Evolutionary conservation across 257 asterid genomes (phyloP), one percentile per base, ranked within the genome.

Genomic region (Cordia subcordata): DNA sequence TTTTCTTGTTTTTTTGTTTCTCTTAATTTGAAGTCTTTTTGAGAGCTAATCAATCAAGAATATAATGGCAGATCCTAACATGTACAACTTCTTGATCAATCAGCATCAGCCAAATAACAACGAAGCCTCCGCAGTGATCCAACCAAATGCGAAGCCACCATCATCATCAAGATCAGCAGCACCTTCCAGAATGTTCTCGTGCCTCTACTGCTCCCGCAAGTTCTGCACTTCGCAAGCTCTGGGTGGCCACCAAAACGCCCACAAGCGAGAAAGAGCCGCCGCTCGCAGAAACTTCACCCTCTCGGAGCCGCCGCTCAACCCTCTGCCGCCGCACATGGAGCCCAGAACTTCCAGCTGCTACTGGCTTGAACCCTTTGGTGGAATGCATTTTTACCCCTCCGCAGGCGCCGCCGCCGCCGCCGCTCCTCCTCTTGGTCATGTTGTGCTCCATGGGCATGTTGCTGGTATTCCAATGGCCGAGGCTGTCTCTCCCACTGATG

Each of bases 171-270:
- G n/a, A n/a, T n/a, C n/a, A n/a, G n/a, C n/a, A n/a, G n/a, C n/a
- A n/a, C n/a, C 74, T 39, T 23, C 80, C 11, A 66, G 88, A 40
- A 23, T 81, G 77, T 90, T 84, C 82, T 80, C 94, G 0, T 90
- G 97, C 73, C 90, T 82, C 44, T 90, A 90, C 77, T 90, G 97
- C 65, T 77, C 78, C 61, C 87, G 97, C 40, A 90, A 79, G 69
- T 87, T 90, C 85, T 82, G 79, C 81, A 83, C 98, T 55, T 90
- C 96, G 8, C 98, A 90, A 57, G 96, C 96, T 9, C 32, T 90
- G 8, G 98, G 98, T 19, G 98, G 98, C 15, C 98, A 87, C 67
- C 98, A 90, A 53, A 90, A 90, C 17, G 98, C 95, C 18, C 98
- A 90, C 79, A 83, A 83, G 77, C 87, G 95, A 11, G 96, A 90